These are phyloP conservation scores for Coemansia sp. DNA, from an alignment of 192 early-diverging fungal genomes.

Conservation along the genomic window DNA sequence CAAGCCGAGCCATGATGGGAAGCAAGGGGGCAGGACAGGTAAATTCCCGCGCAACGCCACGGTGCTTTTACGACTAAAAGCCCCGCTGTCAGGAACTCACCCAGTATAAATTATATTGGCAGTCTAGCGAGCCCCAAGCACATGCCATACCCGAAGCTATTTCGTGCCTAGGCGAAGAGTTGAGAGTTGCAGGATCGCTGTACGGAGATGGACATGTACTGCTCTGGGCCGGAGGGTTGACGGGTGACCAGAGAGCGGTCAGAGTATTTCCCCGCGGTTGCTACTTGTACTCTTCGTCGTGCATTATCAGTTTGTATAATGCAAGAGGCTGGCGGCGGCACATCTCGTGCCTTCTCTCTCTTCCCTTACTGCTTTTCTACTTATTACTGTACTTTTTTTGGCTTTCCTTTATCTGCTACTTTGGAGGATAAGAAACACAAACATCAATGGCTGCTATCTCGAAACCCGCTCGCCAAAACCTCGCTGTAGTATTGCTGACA, in stretches of 20 bases:
- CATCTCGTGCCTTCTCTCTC: neutral
- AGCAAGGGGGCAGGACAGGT: neutral
- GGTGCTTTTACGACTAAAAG: neutral
- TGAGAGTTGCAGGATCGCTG: neutral
- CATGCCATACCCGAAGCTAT: neutral
- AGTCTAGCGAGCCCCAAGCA: neutral
- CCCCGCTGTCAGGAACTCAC: neutral
- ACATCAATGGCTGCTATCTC: slow-evolving; percentile 51
- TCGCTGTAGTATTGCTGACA: slow-evolving; percentile 56
- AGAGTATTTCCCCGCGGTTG: slow-evolving; percentile 6
- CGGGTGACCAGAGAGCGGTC: neutral
- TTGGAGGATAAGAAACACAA: neutral
- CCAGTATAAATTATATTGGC: neutral
- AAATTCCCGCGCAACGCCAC: neutral
- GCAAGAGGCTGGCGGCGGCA: neutral
- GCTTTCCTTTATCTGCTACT: neutral
- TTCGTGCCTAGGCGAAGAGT: neutral
- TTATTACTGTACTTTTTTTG: slow-evolving; percentile 1
- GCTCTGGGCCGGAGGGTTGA: too few relatives aligned
- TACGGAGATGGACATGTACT: neutral
- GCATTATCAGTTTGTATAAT: neutral
- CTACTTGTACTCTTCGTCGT: neutral
- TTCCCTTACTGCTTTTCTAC: neutral
- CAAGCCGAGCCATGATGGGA: neutral
- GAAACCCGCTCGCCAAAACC: slow-evolving; percentile 41